Evolutionary conservation across 768 basidiomycete species (phyloP), one percentile per base, ranked within the genome.

Genomic region (Macrolepiota dolichaula): DNA sequence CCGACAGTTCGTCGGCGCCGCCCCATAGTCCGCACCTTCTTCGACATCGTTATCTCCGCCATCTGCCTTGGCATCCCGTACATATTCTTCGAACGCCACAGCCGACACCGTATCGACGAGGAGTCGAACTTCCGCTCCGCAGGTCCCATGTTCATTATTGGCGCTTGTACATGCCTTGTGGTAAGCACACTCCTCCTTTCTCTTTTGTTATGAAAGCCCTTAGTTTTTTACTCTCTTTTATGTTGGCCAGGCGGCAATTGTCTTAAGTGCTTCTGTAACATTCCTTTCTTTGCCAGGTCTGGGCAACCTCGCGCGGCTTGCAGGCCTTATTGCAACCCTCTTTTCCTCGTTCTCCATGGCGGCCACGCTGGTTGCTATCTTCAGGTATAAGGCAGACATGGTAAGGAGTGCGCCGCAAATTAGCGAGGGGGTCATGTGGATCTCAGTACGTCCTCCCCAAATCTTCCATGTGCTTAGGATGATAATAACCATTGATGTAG

Each of bases 51-150:
- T 46, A 71, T 88, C 59, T 83, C 86, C 0, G 75, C 81, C 63
- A 63, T 94, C 24, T 90, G 89, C 68, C 80, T 94, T 10, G 92
- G 92, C 2, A 86, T 94, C 52, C 92, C 92, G 0, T 92, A 87
- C 72, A 71, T 93, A 60, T 91, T 92, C 75, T 71, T 84, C 64
- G 81, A 83, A 55, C 82, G 85, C 55, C 67, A 79, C 10, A 74
- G 78, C 46, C 72, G 76, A 62, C 79, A 80, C 49, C 71, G 82
- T 19, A 67, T 80, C 35, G 89, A 91, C 68, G 81, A 85, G 53
- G 90, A 91, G 70, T 80, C 83, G 55, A 85, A 84, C 17, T 63
- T 76, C 37, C 72, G 78, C 29, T 74, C 69, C 50, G 77, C 81
- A 3, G 81, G 81, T 4, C 85, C 89, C 0, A 73, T 88, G 69